These are phyloP conservation scores for Aspergillus phoenicis DNA, from an alignment of 2,329 filamentous ascomycete species.

Conservation along the genomic window DNA sequence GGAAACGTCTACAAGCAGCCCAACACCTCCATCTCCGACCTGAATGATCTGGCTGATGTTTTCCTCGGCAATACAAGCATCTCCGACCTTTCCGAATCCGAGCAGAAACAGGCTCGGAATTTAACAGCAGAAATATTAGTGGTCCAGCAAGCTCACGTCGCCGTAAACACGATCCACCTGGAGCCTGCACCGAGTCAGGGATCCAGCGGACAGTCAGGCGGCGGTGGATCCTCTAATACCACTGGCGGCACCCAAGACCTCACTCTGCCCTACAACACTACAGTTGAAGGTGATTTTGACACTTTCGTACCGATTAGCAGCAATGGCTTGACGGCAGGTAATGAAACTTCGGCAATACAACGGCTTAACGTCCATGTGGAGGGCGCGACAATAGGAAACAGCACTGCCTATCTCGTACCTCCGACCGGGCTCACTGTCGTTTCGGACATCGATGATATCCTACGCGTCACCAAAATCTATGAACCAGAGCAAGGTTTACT, in stretches of 20 bases:
- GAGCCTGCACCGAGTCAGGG: slow-evolving; percentile 3
- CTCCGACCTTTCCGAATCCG: background rate
- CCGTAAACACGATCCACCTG: background rate
- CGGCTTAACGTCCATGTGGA: background rate
- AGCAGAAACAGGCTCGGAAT: slow-evolving; percentile 2
- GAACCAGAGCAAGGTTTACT: slow-evolving; percentile 2
- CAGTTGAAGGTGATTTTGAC: background rate
- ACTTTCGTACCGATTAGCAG: background rate
- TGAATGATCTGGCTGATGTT: background rate
- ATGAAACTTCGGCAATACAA: slow-evolving; percentile 1
- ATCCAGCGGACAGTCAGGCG: background rate
- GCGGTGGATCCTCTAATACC: background rate
- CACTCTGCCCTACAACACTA: slow-evolving; percentile 2
- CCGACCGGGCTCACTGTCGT: slow-evolving; percentile 2
- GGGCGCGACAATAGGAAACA: background rate
- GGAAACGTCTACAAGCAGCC: slow-evolving; percentile 6
- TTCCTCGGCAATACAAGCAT: slow-evolving; percentile 4
- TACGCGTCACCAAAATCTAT: slow-evolving; percentile 5
- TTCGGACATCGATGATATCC: slow-evolving; percentile 6
- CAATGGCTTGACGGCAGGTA: background rate
- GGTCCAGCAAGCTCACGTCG: background rate
- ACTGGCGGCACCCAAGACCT: slow-evolving; percentile 1
- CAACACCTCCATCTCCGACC: slow-evolving; percentile 7
- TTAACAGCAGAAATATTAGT: background rate
- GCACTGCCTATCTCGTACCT: background rate